These are phyloP conservation scores for Ramularia endophylla DNA, from an alignment of 2,329 filamentous ascomycete genomes.

Conservation along the genomic window DNA sequence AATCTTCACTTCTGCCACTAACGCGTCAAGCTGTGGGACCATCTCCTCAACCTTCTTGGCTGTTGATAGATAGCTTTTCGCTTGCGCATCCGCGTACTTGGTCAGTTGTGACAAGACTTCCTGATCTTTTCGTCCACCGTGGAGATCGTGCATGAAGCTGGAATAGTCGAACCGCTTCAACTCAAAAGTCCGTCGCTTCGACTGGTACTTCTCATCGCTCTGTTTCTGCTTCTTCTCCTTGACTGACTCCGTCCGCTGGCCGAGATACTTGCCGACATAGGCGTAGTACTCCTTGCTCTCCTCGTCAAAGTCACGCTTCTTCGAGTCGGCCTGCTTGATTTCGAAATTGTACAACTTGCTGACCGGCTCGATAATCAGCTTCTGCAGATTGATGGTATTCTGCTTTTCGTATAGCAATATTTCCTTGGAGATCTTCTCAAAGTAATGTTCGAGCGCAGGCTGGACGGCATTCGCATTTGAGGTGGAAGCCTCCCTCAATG, in stretches of 20 bases:
- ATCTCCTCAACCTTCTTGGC: conserved; percentile 83
- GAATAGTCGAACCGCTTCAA: conserved; percentile 98
- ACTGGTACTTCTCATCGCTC: conserved; percentile 94
- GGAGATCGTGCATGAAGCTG: conserved; percentile 98
- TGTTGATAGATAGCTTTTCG: conserved; percentile 71
- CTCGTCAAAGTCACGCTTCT: conserved; percentile 97
- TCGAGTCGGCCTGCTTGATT: conserved; percentile 94
- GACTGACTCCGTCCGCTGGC: conserved; percentile 87
- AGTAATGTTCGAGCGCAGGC: conserved; percentile 94
- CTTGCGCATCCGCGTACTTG: conserved; percentile 86
- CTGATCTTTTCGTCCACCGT: conserved; percentile 96
- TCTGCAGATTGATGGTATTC: conserved; percentile 79
- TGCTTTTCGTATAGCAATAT: conserved; percentile 81
- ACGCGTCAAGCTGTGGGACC: conserved; percentile 81
- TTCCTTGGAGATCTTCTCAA: conserved; percentile 90
- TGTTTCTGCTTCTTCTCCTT: conserved; percentile 96
- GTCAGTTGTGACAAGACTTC: conserved; percentile 93
- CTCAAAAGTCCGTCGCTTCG: conserved; percentile 89
- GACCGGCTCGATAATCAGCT: conserved; percentile 90
- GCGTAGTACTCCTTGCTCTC: conserved; percentile 98
- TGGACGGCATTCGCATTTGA: conserved; percentile 97
- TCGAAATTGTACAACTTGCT: conserved; percentile 88
- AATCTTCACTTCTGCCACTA: conserved; percentile 82
- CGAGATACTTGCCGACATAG: conserved; percentile 92
- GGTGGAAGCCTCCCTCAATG: conserved; percentile 76